Evolutionary conservation across 306 rosid genomes (phyloP), one percentile per base, ranked within the genome.

Genomic region (Cicer chorassanicum): DNA sequence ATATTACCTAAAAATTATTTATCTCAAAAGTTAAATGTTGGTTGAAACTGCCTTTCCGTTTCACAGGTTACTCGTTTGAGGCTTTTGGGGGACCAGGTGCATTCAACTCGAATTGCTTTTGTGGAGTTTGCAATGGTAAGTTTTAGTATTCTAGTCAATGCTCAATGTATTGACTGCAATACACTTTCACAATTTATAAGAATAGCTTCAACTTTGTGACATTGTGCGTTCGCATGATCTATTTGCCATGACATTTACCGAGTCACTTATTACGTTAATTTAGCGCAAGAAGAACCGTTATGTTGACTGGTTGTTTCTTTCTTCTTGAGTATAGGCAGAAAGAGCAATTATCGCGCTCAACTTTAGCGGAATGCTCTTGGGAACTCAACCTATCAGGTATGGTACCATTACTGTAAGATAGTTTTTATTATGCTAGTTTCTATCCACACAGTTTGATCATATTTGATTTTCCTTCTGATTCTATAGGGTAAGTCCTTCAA

Each of bases 91-190:
- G 99, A 94, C 84, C 94, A 90, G 75, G 89, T 87, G 87, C 99
- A 94, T 80, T 88, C 95, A 60, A 94, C 99, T 46, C 97, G 99
- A 80, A 92, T 94, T 85, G 99, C 97, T 81, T 94, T 94, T 81
- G 99, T 94, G 66, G 99, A 94, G 77, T 94, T 94, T 81, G 88
- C 87, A 56, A 34, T 90, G 82, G 99, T 84, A 69, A 73, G 65
- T 83, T 53, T 53, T 21, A 66, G 15, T 51, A 45, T 57, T 16
- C 67, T 41, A 10, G 42, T 39, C 55, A 7, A 29, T 49, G 16
- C 81, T 16, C n/a, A 40, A 54, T 16, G 14, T 53, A 18, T 19
- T 59, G 44, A 34, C 64, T 60, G 38, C 64, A 34, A 24, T 15
- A 29, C 39, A 39, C 9, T 65, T 66, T 56, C 72, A 4, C 57